phyloP scores from a whole-genome alignment of 768 basidiomycete species.

The Lyophyllum atratum region DNA sequence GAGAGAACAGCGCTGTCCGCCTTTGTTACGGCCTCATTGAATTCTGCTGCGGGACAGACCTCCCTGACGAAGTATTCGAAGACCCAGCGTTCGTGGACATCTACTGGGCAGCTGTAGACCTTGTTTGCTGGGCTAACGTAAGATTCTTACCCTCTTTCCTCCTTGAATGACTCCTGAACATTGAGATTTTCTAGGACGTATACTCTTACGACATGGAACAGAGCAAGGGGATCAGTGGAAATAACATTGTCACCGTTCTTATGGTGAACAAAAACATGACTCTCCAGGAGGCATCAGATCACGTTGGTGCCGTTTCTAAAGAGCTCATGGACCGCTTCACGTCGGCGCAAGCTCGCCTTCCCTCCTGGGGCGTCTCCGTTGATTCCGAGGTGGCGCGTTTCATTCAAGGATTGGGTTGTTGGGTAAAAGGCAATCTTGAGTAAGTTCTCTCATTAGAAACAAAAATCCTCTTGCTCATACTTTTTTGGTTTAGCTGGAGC shows the following conservation, averaged over 20 bases:
- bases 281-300: conserved; percentile 62
- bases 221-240: conserved; percentile 60
- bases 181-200: conserved; percentile 47
- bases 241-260: conserved; percentile 70
- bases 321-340: conserved; percentile 53
- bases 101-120: conserved; percentile 61
- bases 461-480: conserved; percentile 15
- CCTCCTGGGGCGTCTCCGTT: conserved; percentile 47
- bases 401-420: conserved; percentile 56
- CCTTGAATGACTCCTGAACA: background rate
- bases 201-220: conserved; percentile 79
- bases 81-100: conserved; percentile 54
- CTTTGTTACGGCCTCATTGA: conserved; percentile 66
- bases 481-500: conserved; percentile 49
- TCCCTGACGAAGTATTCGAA: conserved; percentile 62
- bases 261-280: conserved; percentile 55
- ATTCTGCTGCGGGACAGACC: conserved; percentile 60
- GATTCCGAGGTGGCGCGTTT: conserved; percentile 54
- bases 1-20: conserved; percentile 69
- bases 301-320: conserved; percentile 52
- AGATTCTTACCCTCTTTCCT: conserved; percentile 21
- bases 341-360: conserved; percentile 44
- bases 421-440: conserved; percentile 65
- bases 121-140: conserved; percentile 74
- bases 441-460: conserved; percentile 25